A percentile compares a stretch with the other conserved stretches of the same genome.
These are phyloP conservation scores for Oryza nivara DNA, from an alignment of 176 grass and related monocot genomes.

Conservation along the genomic window DNA sequence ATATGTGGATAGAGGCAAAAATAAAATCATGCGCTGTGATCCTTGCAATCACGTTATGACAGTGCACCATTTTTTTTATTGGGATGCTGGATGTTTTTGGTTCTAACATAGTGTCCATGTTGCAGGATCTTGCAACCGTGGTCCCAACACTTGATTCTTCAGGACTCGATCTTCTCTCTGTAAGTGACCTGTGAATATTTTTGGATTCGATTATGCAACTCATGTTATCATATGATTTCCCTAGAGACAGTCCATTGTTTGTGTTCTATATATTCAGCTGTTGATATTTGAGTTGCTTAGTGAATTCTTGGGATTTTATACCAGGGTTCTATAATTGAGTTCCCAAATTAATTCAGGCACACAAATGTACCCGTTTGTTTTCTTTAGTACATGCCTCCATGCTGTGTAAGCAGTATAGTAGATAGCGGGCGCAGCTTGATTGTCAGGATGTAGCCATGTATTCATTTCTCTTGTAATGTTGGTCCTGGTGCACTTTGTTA, in stretches of 20 bases:
- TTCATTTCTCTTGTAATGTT: not conserved
- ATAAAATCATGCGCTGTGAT: not conserved
- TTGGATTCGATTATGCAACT: not conserved
- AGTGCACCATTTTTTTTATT: not conserved
- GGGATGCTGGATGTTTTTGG: not conserved
- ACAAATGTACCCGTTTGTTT: not conserved
- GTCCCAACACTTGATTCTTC: slow-evolving; percentile 66
- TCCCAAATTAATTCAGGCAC: not conserved
- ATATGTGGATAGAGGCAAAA: not conserved
- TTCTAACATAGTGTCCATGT: slow-evolving; percentile 33
- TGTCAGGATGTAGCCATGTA: not conserved
- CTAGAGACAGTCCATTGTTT: not conserved
- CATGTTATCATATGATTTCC: slow-evolving; percentile 17
- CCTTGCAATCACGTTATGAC: not conserved
- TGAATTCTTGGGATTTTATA: not conserved
- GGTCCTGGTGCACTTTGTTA: not conserved
- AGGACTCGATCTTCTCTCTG: slow-evolving; percentile 85
- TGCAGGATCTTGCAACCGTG: slow-evolving; percentile 66
- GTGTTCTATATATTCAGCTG: not conserved
- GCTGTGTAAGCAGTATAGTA: not conserved
- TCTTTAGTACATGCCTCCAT: not conserved
- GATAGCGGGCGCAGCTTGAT: not conserved
- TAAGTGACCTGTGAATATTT: slow-evolving; percentile 43
- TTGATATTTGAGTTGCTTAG: not conserved
- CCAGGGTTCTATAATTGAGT: not conserved